Evolutionary conservation across 805 yeast genomes (phyloP).

Genomic region (Saccharomycopsis fodiens): DNA sequence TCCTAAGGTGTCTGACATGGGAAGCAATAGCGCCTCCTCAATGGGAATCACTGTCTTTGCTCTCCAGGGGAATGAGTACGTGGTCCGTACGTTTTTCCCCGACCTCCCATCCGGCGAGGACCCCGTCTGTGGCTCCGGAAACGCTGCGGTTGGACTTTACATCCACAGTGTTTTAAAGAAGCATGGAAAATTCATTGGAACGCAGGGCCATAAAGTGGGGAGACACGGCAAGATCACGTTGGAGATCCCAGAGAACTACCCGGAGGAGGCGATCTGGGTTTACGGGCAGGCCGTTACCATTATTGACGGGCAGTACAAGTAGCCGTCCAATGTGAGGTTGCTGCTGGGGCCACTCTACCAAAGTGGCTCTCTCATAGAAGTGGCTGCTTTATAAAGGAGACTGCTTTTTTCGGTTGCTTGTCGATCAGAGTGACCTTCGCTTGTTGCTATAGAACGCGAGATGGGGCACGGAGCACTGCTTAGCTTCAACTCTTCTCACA

Average conservation of each 20-base stretch:
- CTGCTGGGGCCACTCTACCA: too few relatives aligned
- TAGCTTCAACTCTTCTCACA: too few relatives aligned
- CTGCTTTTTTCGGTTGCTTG: too few relatives aligned
- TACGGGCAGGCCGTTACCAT: conserved; percentile 36
- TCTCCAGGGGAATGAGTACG: conserved; percentile 24
- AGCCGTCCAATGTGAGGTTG: too few relatives aligned
- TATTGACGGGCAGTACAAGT: conserved; percentile 17
- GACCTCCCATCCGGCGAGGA: conserved; percentile 35
- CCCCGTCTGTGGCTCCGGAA: conserved; percentile 52
- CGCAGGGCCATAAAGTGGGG: conserved; percentile 33
- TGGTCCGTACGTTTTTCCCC: conserved; percentile 40
- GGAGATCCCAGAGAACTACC: conserved; percentile 21
- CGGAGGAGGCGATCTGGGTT: conserved; percentile 23
- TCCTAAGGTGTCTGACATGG: not conserved
- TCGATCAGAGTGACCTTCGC: too few relatives aligned
- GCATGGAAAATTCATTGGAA: conserved; percentile 23
- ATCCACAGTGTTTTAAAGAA: conserved; percentile 24
- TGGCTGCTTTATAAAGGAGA: too few relatives aligned
- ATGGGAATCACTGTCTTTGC: not conserved
- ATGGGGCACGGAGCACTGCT: too few relatives aligned
- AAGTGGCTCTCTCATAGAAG: too few relatives aligned
- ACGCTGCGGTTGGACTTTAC: conserved; percentile 28
- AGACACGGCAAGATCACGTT: conserved; percentile 34
- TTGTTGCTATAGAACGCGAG: too few relatives aligned
- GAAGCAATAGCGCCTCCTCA: not conserved